These are phyloP conservation scores for Sclerotinia subarctica DNA, from an alignment of 2,329 filamentous ascomycete species.

Conservation along the genomic window DNA sequence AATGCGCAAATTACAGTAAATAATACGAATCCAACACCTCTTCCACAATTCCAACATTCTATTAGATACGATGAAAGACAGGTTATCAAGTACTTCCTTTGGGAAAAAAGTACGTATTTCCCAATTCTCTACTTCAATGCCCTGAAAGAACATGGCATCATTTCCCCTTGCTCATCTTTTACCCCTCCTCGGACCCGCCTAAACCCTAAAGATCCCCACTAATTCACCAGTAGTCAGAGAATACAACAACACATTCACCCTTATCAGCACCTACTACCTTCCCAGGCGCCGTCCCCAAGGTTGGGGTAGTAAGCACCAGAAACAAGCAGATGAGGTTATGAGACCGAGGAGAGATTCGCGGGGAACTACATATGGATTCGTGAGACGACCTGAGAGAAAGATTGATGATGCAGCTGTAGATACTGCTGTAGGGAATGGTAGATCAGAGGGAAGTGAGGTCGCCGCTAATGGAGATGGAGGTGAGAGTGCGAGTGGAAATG, in stretches of 20 bases:
- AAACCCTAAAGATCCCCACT: background rate
- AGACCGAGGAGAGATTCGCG: background rate
- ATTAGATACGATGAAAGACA: slow-evolving; percentile 6
- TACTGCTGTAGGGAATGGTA: background rate
- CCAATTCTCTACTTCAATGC: background rate
- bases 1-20: background rate
- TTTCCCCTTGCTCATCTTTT: no score
- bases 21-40: background rate
- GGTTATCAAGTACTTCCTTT: slow-evolving; percentile 1
- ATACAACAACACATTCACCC: background rate
- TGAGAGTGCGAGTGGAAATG: no score
- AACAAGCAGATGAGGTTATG: background rate
- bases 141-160: background rate
- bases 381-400: background rate
- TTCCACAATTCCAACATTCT: background rate
- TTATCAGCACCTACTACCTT: background rate
- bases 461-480: no score
- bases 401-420: no score
- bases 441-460: background rate
- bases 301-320: background rate
- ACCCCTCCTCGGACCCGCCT: background rate
- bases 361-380: background rate
- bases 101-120: background rate
- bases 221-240: background rate
- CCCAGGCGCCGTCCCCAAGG: background rate